phyloP scores from a whole-genome alignment of 2,329 filamentous ascomycete genomes.

The Eurotiales sp. region DNA sequence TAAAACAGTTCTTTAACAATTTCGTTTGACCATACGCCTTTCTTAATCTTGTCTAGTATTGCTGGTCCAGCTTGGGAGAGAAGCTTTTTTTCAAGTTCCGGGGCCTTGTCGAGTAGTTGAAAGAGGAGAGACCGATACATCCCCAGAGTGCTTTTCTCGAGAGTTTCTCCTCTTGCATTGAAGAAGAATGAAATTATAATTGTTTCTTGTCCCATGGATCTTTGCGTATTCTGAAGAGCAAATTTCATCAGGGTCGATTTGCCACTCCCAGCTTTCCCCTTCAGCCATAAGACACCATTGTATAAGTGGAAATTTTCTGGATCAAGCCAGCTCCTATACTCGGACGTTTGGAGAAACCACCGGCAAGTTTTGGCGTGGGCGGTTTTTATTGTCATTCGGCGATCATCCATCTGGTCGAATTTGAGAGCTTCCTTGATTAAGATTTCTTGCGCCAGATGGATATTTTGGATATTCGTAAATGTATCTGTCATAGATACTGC shows the following conservation, averaged over 20 bases:
- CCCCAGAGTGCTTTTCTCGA: constrained; percentile 46
- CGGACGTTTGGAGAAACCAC: background rate
- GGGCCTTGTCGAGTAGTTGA: constrained; percentile 40
- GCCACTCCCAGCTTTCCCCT: constrained; percentile 40
- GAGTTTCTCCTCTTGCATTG: constrained; percentile 41
- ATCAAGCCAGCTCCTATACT: constrained; percentile 16
- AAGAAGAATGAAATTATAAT: constrained; percentile 48
- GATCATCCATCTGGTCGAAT: constrained; percentile 26
- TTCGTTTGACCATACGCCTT: background rate
- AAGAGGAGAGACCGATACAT: constrained; percentile 51
- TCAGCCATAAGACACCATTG: constrained; percentile 32
- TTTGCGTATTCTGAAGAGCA: constrained; percentile 17
- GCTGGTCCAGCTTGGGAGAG: background rate
- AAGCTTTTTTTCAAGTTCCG: constrained; percentile 23
- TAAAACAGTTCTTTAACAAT: background rate
- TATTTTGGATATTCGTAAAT: background rate
- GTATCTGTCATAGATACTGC: background rate
- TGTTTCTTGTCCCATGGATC: background rate
- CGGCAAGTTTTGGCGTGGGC: background rate
- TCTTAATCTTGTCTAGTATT: background rate
- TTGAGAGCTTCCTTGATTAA: background rate
- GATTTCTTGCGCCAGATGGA: background rate
- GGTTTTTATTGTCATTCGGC: background rate
- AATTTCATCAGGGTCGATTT: constrained; percentile 49
- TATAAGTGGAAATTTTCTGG: constrained; percentile 13